phyloP scores from a whole-genome alignment of 371 early-diverging fungal species.

The Haplosporangium sp. region DNA sequence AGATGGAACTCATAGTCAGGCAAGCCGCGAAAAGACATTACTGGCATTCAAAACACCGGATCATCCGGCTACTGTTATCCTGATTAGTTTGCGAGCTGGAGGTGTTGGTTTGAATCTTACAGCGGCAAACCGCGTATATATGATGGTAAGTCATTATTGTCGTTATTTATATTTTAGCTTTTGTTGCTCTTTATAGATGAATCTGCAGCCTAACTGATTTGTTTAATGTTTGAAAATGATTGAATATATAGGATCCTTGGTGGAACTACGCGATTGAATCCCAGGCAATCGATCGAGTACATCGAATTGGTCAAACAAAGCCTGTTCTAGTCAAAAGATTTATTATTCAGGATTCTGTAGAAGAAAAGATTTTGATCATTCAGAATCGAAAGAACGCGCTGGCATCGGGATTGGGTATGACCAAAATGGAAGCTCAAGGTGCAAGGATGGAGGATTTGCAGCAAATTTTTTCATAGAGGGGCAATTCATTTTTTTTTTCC shows the following conservation, averaged over 20 bases:
- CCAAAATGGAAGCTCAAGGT: slow-evolving; percentile 59
- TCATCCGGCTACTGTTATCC: slow-evolving; percentile 66
- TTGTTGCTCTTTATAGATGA: neutral
- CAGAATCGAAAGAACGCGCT: slow-evolving; percentile 69
- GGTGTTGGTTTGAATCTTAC: slow-evolving; percentile 94
- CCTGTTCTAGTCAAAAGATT: slow-evolving; percentile 71
- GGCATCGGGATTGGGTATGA: slow-evolving; percentile 65
- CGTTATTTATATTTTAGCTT: neutral
- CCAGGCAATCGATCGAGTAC: slow-evolving; percentile 90
- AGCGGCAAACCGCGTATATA: slow-evolving; percentile 77
- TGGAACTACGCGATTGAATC: slow-evolving; percentile 85
- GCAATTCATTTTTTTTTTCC: neutral
- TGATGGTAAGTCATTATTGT: slow-evolving; percentile 59
- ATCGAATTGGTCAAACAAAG: slow-evolving; percentile 83
- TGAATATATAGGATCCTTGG: slow-evolving; percentile 79
- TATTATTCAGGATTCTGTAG: slow-evolving; percentile 68
- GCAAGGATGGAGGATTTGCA: slow-evolving; percentile 65
- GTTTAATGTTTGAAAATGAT: neutral
- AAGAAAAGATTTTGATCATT: slow-evolving; percentile 72
- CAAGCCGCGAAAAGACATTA: slow-evolving; percentile 69
- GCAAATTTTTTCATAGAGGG: slow-evolving; percentile 44
- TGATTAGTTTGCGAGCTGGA: slow-evolving; percentile 76
- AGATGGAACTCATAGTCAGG: slow-evolving; percentile 77
- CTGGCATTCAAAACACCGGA: slow-evolving; percentile 62
- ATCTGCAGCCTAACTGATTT: neutral